A percentile compares a stretch with the other conserved stretches of the same genome.
phyloP scores from a whole-genome alignment of 192 early-diverging fungal genomes.

The Coemansia biformis region DNA sequence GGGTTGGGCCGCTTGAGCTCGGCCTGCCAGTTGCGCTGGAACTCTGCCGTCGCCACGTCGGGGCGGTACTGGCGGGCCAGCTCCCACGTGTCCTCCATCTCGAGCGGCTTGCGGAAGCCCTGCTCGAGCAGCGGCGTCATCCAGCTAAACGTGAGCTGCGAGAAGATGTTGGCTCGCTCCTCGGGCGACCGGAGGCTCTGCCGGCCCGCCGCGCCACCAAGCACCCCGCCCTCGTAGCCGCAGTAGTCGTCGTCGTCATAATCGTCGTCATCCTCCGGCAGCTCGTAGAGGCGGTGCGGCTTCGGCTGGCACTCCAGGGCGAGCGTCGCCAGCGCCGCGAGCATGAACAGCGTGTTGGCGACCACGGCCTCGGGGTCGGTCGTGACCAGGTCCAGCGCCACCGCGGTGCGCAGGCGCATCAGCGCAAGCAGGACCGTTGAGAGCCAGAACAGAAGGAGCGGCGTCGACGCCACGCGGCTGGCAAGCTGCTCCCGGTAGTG shows the following conservation, averaged over 20 bases:
- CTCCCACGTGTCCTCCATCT: conserved; percentile 75
- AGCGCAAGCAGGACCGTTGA: conserved; percentile 20
- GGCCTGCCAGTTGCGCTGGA: conserved; percentile 70
- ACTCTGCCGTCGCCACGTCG: conserved; percentile 57
- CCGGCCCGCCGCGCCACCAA: no score
- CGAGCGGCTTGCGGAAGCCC: conserved; percentile 69
- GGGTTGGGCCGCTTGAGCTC: conserved; percentile 62
- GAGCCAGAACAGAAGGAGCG: conserved; percentile 49
- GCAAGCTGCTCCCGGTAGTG: conserved; percentile 35
- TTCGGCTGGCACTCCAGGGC: conserved; percentile 35
- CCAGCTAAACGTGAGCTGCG: conserved; percentile 81
- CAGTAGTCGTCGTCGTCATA: conserved; percentile 4
- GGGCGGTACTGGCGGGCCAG: conserved; percentile 64
- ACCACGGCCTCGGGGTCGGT: conserved; percentile 7
- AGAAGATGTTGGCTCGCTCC: conserved; percentile 77
- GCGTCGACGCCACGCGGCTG: conserved; percentile 31
- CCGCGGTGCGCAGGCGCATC: conserved; percentile 34
- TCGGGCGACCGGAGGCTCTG: conserved; percentile 63
- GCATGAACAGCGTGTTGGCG: conserved; percentile 16
- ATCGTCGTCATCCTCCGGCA: conserved; percentile 24
- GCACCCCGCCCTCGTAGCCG: no score
- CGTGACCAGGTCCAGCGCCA: conserved; percentile 11
- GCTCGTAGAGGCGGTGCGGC: conserved; percentile 24
- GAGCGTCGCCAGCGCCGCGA: conserved; percentile 29
- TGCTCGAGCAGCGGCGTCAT: conserved; percentile 80